These are phyloP conservation scores for Mycena crocata DNA, from an alignment of 768 basidiomycete genomes.

Conservation along the genomic window DNA sequence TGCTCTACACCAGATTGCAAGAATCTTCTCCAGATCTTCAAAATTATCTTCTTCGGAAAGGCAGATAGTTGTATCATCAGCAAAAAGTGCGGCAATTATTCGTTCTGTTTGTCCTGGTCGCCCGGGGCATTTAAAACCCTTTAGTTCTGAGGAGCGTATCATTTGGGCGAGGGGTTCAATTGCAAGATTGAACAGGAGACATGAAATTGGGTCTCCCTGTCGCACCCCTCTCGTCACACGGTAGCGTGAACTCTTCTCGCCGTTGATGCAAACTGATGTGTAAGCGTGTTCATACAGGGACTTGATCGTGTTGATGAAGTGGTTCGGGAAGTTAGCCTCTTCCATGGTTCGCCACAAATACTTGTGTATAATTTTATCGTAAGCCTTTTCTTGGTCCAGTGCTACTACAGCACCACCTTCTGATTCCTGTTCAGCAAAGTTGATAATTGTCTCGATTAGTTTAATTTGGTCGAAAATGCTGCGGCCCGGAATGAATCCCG, in stretches of 20 bases:
- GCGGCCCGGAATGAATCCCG: conserved; percentile 38
- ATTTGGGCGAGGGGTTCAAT: conserved; percentile 52
- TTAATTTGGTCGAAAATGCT: conserved; percentile 38
- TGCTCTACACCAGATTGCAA: conserved; percentile 50
- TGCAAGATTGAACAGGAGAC: conserved; percentile 52
- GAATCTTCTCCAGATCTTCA: conserved; percentile 37
- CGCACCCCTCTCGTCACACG: conserved; percentile 30
- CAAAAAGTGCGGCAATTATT: conserved; percentile 50
- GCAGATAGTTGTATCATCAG: conserved; percentile 54
- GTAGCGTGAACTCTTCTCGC: conserved; percentile 28
- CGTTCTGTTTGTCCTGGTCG: conserved; percentile 29
- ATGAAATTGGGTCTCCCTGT: conserved; percentile 53
- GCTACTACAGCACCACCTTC: conserved; percentile 18
- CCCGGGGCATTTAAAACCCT: conserved; percentile 41
- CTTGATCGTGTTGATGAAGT: no score
- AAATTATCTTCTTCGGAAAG: conserved; percentile 45
- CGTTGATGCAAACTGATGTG: conserved; percentile 25
- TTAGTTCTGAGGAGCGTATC: conserved; percentile 44
- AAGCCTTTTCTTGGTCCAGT: no score
- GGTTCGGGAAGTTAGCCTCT: no score
- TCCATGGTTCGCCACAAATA: conserved; percentile 28
- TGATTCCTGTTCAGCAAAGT: conserved; percentile 13
- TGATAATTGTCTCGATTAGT: conserved; percentile 29
- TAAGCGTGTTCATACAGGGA: conserved; percentile 29
- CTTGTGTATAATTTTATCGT: conserved; percentile 31